Base-by-base conservation (phyloP, 805 yeast genomes). In the Ogataea neopini region DNA sequence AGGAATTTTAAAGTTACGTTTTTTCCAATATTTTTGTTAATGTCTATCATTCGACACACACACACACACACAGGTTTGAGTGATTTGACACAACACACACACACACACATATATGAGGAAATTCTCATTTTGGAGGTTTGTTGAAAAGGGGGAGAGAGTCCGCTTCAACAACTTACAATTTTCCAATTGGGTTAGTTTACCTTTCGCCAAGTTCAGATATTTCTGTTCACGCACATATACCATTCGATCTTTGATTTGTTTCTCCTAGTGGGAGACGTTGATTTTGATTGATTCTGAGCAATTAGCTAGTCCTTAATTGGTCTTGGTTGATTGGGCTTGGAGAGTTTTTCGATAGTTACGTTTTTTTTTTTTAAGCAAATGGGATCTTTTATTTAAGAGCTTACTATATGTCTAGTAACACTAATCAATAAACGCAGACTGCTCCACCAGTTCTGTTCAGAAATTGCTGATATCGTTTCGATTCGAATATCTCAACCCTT, bases 111-210 rank as follows among this genome's bases (percentile, higher is more conserved):
- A 23, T 32, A 28, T 22, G 44, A 37, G 43, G 33, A 20, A 39
- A 40, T 29, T 35, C 25, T 35, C 42, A 33, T 14, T 32, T 20
- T 33, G 34, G 42, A 48, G 48, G 50, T 39, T 42, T 38, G 44
- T 46, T 45, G 47, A 49, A 50, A 47, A 48, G 55, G 55, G 56
- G 51, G 58, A 50, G 58, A 54, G 58, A 51, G 50, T 50, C 49
- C 51, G 45, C 45, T 50, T 32, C 38, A 48, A 39, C 50, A 40
- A 11, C 29, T 23, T 5, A 18, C 18, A 13, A 22, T 18, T 37
- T 37, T 18, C 37, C 37, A 34, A 11, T 37, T 9, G 28, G 23
- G 29, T 25, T 25, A 25, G 26, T n/a, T 15, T 6, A 14, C 32
- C 43, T 35, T 17, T 40, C 20, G 37, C 29, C 36, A 30, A 28